Conservation (phyloP, 2,329 filamentous ascomycete species). For the Pseudogymnoascus sp. region DNA sequence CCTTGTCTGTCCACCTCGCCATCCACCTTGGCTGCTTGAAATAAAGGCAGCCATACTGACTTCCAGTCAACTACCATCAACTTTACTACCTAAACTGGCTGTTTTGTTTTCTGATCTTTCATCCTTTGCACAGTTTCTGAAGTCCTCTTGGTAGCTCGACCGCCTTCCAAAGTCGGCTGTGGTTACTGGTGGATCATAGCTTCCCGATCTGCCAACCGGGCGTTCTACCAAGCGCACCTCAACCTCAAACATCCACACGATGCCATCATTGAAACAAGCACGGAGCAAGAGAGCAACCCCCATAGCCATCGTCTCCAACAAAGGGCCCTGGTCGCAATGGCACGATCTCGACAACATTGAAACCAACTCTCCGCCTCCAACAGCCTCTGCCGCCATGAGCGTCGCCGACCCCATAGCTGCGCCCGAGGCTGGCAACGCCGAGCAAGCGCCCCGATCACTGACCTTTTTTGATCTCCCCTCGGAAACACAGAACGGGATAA, state of each 20-base stretch:
- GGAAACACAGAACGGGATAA: constrained; percentile 26
- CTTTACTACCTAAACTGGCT: background rate
- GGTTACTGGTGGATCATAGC: constrained; percentile 6
- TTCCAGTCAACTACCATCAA: background rate
- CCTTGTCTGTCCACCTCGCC: background rate
- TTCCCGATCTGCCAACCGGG: background rate
- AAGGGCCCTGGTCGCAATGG: background rate
- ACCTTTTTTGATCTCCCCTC: constrained; percentile 23
- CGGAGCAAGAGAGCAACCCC: constrained; percentile 2
- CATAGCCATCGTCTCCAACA: background rate
- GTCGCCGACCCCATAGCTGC: background rate
- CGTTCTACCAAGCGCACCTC: background rate
- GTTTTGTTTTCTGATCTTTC: background rate
- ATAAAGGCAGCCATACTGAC: constrained; percentile 1
- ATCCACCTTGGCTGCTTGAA: background rate
- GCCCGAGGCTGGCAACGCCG: background rate
- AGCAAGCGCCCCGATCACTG: background rate
- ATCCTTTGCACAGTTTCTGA: background rate
- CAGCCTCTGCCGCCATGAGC: background rate
- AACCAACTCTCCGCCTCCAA: background rate
- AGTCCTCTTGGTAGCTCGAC: background rate
- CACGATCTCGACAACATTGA: background rate
- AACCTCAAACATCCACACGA: background rate
- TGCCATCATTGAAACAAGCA: constrained; percentile 2
- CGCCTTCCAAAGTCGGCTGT: background rate